Evolutionary conservation across 2,329 filamentous ascomycete species (phyloP).

Genomic region (Talaromyces amestolkiae): DNA sequence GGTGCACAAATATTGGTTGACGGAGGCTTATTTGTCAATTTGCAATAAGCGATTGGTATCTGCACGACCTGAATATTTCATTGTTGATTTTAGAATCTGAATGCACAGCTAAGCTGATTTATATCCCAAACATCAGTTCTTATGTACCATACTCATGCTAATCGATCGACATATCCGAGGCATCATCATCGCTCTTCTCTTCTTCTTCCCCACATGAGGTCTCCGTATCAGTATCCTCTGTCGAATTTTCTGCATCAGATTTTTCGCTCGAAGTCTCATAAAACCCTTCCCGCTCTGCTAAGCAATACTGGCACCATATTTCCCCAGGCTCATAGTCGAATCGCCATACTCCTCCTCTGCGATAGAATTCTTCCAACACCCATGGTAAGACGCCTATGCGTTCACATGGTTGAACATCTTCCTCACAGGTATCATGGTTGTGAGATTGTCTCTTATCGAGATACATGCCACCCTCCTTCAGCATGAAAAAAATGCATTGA

Average conservation of each 20-base stretch:
- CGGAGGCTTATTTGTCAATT: constrained; percentile 84
- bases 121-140: neutral
- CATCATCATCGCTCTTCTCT: neutral
- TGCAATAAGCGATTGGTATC: constrained; percentile 56
- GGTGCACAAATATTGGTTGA: constrained; percentile 83
- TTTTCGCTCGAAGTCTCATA: neutral
- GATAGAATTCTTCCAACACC: neutral
- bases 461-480: neutral
- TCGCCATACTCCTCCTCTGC: neutral
- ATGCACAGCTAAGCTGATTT: neutral
- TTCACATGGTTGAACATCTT: neutral
- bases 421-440: neutral
- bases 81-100: neutral
- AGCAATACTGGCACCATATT: neutral
- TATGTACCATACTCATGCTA: neutral
- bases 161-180: neutral
- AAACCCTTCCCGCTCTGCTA: neutral
- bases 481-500: constrained; percentile 3
- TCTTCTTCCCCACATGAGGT: neutral
- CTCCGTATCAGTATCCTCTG: neutral
- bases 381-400: neutral
- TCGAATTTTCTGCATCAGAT: neutral
- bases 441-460: neutral
- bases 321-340: neutral
- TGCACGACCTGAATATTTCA: neutral